A percentile compares a stretch with the other conserved stretches of the same genome.
These are phyloP conservation scores for Juncus inflexus DNA, from an alignment of 176 grass and related monocot species.

Conservation along the genomic window DNA sequence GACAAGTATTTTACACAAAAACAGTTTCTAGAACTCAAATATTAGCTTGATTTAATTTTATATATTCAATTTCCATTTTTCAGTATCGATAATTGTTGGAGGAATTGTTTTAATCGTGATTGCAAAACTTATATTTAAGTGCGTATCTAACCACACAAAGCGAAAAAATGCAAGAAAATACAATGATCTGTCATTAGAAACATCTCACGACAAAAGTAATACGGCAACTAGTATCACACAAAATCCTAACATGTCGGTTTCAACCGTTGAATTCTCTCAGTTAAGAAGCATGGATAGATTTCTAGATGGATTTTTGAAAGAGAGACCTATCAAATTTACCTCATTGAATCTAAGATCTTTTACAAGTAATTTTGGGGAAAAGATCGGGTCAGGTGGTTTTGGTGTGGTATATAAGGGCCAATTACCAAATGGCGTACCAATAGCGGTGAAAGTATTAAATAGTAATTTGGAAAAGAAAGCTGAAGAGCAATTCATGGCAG, in stretches of 20 bases:
- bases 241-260: not conserved
- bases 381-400: constrained; percentile 34
- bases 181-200: not conserved
- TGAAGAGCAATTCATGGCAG: constrained; percentile 32
- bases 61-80: constrained; percentile 1
- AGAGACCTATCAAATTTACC: constrained; percentile 25
- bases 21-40: not conserved
- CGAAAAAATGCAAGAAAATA: not conserved
- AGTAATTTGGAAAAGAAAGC: constrained; percentile 13
- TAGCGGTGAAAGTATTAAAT: constrained; percentile 34
- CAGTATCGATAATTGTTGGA: constrained; percentile 17
- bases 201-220: not conserved
- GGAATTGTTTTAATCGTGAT: constrained; percentile 1
- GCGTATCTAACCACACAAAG: not conserved
- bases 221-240: too few relatives aligned
- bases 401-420: constrained; percentile 26
- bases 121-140: constrained; percentile 24
- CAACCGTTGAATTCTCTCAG: constrained; percentile 2
- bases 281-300: not conserved
- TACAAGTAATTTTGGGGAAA: constrained; percentile 20
- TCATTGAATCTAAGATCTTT: constrained; percentile 10
- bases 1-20: not conserved
- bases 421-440: not conserved
- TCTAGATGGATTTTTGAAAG: constrained; percentile 20
- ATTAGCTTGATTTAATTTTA: not conserved